Evolutionary conservation across 495 filamentous ascomycete species (phyloP).

Genomic region (Trypethelium eluteriae): DNA sequence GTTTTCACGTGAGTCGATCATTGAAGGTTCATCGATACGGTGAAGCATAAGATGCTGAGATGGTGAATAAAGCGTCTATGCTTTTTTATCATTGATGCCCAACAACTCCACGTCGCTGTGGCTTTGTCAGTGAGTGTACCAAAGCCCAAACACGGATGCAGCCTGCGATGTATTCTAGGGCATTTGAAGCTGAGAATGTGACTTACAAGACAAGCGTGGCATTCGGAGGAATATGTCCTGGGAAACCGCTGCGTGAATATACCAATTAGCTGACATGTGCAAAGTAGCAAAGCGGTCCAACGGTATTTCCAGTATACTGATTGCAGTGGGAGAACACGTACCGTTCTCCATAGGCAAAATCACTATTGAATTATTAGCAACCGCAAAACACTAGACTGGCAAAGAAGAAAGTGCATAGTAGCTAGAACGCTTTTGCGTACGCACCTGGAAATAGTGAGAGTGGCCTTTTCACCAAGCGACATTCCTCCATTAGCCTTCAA

Average conservation of each 20-base stretch:
- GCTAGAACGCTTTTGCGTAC: conserved; percentile 11
- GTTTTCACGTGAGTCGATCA: too few relatives aligned
- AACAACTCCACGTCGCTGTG: conserved; percentile 39
- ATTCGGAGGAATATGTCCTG: conserved; percentile 37
- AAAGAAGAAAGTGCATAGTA: conserved; percentile 15
- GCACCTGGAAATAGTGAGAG: conserved; percentile 62
- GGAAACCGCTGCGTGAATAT: conserved; percentile 35
- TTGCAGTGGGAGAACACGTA: conserved; percentile 38
- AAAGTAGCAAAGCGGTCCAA: neutral
- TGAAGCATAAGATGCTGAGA: too few relatives aligned
- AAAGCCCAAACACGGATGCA: neutral
- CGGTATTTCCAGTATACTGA: conserved; percentile 10
- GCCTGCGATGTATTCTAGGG: conserved; percentile 3
- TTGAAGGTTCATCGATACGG: too few relatives aligned
- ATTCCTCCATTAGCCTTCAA: conserved; percentile 46
- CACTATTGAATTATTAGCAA: conserved; percentile 42
- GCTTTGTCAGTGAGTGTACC: neutral
- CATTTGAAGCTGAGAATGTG: neutral
- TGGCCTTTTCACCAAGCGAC: conserved; percentile 72
- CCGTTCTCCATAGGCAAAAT: conserved; percentile 71
- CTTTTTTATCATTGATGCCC: conserved; percentile 33
- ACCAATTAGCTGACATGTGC: neutral
- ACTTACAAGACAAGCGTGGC: conserved; percentile 41
- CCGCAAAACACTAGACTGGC: neutral
- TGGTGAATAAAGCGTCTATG: conserved; percentile 6